Percentiles rank a stretch among this genome's conserved stretches.
phyloP scores from a whole-genome alignment of 345 rosid genomes.

The Cardamine resedifolia region DNA sequence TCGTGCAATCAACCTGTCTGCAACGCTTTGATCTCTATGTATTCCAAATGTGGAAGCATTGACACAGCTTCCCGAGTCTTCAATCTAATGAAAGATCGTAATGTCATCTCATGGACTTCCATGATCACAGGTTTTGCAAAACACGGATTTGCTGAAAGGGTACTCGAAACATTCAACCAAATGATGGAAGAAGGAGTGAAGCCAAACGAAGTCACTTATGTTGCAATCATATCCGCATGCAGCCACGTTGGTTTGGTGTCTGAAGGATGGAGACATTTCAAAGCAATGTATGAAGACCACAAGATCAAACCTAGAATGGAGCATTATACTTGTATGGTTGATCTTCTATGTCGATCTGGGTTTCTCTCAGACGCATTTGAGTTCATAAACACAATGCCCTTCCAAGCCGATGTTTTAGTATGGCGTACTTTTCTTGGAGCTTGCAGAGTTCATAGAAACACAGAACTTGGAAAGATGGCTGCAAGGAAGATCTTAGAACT shows the following conservation, averaged over 20 bases:
- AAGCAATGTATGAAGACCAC: slow-evolving; percentile 57
- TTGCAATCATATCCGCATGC: slow-evolving; percentile 69
- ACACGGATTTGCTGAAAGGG: slow-evolving; percentile 60
- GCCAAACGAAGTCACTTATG: slow-evolving; percentile 65
- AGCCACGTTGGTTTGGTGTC: slow-evolving; percentile 76
- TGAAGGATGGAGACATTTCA: slow-evolving; percentile 61
- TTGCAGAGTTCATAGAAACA: slow-evolving; percentile 57
- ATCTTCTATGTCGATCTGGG: slow-evolving; percentile 65
- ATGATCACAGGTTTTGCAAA: slow-evolving; percentile 77
- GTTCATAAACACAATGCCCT: slow-evolving; percentile 60
- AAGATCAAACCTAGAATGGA: slow-evolving; percentile 67
- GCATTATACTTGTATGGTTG: slow-evolving; percentile 84
- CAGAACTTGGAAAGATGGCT: slow-evolving; percentile 56
- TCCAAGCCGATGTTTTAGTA: slow-evolving; percentile 49
- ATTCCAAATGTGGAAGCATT: slow-evolving; percentile 67
- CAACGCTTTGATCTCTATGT: slow-evolving; percentile 75
- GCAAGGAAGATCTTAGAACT: slow-evolving; percentile 65
- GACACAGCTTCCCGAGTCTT: slow-evolving; percentile 63
- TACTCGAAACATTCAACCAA: slow-evolving; percentile 53
- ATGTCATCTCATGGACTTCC: slow-evolving; percentile 74
- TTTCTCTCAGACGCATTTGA: slow-evolving; percentile 55
- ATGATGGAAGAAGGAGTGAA: slow-evolving; percentile 48
- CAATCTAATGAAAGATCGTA: slow-evolving; percentile 43
- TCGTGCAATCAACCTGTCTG: slow-evolving; percentile 40
- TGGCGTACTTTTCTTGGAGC: slow-evolving; percentile 83